phyloP scores from a whole-genome alignment of 768 basidiomycete genomes.

The Saitozyma podzolica region DNA sequence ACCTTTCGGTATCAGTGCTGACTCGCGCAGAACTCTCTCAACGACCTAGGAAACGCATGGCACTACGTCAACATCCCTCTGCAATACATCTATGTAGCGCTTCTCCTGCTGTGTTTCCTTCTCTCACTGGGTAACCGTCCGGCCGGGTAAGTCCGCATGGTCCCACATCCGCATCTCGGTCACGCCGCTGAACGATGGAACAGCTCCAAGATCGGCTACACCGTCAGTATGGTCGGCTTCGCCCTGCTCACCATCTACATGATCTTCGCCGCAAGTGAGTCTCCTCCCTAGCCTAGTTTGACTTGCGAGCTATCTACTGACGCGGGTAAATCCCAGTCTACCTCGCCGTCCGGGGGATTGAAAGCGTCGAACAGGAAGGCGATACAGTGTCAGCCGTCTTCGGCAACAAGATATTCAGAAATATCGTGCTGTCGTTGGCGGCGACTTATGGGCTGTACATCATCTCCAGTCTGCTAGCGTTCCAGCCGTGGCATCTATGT shows the following conservation, averaged over 20 bases:
- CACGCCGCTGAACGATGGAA: constrained; percentile 7
- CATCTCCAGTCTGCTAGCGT: constrained; percentile 71
- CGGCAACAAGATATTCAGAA: constrained; percentile 68
- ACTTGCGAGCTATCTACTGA: background rate
- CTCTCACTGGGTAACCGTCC: constrained; percentile 87
- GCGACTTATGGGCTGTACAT: constrained; percentile 91
- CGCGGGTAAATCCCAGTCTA: constrained; percentile 60
- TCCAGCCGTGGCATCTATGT: constrained; percentile 96
- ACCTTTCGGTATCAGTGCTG: background rate
- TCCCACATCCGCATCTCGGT: background rate
- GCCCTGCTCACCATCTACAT: constrained; percentile 92
- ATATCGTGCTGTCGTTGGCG: constrained; percentile 78
- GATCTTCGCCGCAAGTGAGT: constrained; percentile 60
- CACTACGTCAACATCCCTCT: constrained; percentile 73
- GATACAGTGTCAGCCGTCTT: constrained; percentile 66
- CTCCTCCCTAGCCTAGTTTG: background rate
- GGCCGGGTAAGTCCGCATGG: constrained; percentile 61
- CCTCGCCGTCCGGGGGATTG: constrained; percentile 77
- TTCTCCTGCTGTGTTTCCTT: constrained; percentile 83
- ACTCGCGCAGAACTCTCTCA: constrained; percentile 61
- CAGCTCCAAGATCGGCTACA: constrained; percentile 76
- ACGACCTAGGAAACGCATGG: constrained; percentile 57
- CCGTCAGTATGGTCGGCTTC: constrained; percentile 80
- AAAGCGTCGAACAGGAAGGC: constrained; percentile 59
- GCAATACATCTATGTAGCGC: constrained; percentile 81